Base-by-base conservation (phyloP, 257 asterid genomes). In the Perilla frutescens region DNA sequence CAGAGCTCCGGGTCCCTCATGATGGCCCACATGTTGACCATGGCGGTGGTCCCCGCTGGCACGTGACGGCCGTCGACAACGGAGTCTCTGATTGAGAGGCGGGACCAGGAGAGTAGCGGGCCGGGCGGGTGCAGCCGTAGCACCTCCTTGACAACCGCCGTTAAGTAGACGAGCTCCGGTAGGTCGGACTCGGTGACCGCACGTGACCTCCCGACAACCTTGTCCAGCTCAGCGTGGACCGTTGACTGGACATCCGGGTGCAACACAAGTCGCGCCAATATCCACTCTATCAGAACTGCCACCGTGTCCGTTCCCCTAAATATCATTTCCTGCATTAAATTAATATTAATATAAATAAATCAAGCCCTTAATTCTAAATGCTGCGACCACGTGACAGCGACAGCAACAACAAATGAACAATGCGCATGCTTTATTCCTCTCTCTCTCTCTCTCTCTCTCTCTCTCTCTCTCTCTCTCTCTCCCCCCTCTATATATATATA, bases 11-110 rank as follows among this genome's bases (percentile, higher is more conserved):
- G 87, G 43, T 92, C 97, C 75, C 96, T 65, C 77, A 78, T 81
- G 12, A 90, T 90, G 71, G 98, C 96, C 98, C 98, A 92, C 98
- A 92, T 92, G 36, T 90, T 92, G 36, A 92, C 97, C 87, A 90
- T 86, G 1, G 97, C 95, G 0, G 98, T 92, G 50, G 97, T 90
- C 34, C 96, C 96, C 0, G 45, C 80, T 0, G 98, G 97, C 80
- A 90, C 91, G 45, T 78, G 84, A 56, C 84, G 63, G n/a, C 97
- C 96, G 29, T 84, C 96, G 2, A 92, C 79, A 0, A 45, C 44
- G 7, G 96, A 80, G 68, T 90, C 95, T 0, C 77, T 82, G 37
- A 85, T 81, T 0, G 98, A 83, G 12, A 92, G 49, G 54, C 98
- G 93, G 79, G 97, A 83, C 98, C 98, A 92, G 0, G 97, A 89